phyloP scores from a whole-genome alignment of 345 rosid genomes.

The Raphanus sativus region DNA sequence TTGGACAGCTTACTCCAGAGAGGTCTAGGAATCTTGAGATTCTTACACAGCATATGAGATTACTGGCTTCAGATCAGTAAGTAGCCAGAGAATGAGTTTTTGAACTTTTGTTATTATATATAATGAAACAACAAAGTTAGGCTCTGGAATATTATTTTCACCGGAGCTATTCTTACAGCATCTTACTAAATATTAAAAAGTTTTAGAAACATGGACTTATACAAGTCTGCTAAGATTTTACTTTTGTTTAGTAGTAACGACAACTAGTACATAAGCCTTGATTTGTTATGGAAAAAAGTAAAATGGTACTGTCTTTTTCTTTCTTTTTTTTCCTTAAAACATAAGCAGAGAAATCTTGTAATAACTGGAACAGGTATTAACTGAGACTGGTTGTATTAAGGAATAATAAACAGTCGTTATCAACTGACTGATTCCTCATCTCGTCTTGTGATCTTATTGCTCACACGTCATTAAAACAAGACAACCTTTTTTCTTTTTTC shows the following conservation, averaged over 20 bases:
- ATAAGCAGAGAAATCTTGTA: too few species aligned
- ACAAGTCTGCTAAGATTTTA: neutral
- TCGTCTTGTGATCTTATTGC: neutral
- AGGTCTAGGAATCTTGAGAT: constrained; percentile 48
- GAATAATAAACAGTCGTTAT: neutral
- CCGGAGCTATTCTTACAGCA: neutral
- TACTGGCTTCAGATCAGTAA: constrained; percentile 44
- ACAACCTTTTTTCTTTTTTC: too few species aligned
- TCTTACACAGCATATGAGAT: constrained; percentile 56
- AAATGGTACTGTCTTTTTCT: too few species aligned
- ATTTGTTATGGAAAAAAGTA: too few species aligned
- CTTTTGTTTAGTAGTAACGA: neutral
- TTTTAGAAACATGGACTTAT: neutral
- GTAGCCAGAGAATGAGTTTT: neutral
- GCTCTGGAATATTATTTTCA: constrained; percentile 5
- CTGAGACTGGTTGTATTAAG: neutral
- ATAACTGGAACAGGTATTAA: neutral
- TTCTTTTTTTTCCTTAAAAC: too few species aligned
- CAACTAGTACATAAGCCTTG: too few species aligned
- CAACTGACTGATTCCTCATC: neutral
- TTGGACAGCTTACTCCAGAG: constrained; percentile 45
- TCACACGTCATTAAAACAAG: neutral
- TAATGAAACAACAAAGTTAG: neutral
- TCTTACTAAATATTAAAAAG: neutral
- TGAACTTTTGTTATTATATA: constrained; percentile 11